Evolutionary conservation across 257 asterid species (phyloP).

Genomic region (Nicotiana attenuata): DNA sequence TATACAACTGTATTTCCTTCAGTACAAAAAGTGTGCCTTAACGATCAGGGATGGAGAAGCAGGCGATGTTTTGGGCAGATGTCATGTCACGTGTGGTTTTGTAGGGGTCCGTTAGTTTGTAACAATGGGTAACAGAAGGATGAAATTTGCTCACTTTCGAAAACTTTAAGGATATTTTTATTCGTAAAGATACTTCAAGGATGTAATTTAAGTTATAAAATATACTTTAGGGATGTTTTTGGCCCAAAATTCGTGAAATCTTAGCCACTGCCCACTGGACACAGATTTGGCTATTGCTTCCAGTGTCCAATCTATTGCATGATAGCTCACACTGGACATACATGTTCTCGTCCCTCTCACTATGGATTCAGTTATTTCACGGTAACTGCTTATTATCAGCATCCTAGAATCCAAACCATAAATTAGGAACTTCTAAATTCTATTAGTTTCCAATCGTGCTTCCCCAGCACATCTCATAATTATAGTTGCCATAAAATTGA

Average conservation of each 20-base stretch:
- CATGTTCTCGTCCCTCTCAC: background rate
- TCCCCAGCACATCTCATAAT: background rate
- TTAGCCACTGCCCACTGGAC: background rate
- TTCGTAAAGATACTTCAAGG: background rate
- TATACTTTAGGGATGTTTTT: background rate
- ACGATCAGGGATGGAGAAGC: background rate
- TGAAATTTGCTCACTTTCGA: background rate
- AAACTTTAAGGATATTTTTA: too few species aligned
- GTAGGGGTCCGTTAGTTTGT: background rate
- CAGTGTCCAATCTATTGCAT: conserved; percentile 1
- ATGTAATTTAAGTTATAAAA: background rate
- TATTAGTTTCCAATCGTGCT: background rate
- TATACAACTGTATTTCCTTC: background rate
- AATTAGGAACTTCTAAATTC: background rate
- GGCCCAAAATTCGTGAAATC: background rate
- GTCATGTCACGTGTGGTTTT: background rate
- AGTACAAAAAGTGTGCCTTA: background rate
- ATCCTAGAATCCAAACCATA: background rate
- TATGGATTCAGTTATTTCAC: background rate
- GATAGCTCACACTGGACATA: background rate
- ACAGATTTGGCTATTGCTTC: background rate
- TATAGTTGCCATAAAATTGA: background rate
- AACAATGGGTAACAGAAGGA: background rate
- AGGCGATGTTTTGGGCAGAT: background rate
- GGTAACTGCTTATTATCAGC: background rate